A percentile compares a stretch with the other conserved stretches of the same genome.
Conservation (phyloP, 257 asterid species). For the Solanum sparsipilum region DNA sequence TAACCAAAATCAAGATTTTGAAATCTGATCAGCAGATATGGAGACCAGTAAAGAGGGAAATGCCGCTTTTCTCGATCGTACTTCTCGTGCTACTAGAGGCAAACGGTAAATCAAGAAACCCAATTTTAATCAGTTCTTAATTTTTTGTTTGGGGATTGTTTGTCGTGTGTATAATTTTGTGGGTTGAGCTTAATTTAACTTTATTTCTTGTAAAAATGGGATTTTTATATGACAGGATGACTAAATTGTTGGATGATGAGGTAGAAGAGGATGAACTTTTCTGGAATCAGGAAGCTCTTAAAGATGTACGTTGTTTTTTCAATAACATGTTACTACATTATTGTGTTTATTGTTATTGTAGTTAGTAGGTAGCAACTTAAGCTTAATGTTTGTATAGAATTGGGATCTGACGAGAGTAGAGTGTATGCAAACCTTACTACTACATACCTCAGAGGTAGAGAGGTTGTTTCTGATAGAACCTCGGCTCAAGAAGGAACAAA, state of each 20-base stretch:
- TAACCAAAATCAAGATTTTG: neutral
- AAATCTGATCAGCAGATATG: neutral
- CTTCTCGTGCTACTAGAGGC: constrained; percentile 22
- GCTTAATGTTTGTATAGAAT: neutral
- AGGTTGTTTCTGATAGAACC: neutral
- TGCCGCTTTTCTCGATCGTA: neutral
- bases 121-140: neutral
- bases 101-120: constrained; percentile 42
- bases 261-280: constrained; percentile 76
- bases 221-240: constrained; percentile 48
- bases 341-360: neutral
- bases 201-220: constrained; percentile 1
- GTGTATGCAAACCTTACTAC: fast-evolving
- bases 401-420: neutral
- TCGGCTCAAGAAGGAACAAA: neutral
- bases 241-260: constrained; percentile 78
- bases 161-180: neutral
- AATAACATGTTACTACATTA: neutral
- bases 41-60: neutral
- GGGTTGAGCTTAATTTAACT: neutral
- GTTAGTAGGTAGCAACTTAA: neutral
- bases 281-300: constrained; percentile 97
- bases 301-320: constrained; percentile 42
- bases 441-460: neutral
- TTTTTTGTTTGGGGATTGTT: neutral